Base-by-base conservation (phyloP, 192 early-diverging fungal species). In the Coemansia sp. region DNA sequence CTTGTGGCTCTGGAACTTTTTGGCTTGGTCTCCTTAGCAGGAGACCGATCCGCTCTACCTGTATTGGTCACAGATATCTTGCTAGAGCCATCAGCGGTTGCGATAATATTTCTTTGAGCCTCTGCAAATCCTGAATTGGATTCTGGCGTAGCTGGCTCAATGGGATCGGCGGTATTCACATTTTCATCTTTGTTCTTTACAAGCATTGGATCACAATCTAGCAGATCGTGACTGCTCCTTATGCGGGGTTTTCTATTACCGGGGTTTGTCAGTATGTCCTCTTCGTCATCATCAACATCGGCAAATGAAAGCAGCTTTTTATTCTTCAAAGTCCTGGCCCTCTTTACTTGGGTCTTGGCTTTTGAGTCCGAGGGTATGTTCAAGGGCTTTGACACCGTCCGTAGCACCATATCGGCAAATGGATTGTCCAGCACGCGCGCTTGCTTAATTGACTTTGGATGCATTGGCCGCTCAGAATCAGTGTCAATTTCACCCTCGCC, bases 401-500 rank as follows among this genome's bases (percentile, higher is more conserved):
- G 84, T 2, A 90, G 90, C 5, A 88, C 72, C 57, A 98, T 96
- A 64, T 98, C 94, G 25, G 93, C 85, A 78, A 98, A 96, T 7
- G 94, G 96, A 69, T 96, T 97, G 23, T 85, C 75, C 21, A 95
- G 66, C 1, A 98, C 87, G 4, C 88, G 85, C 2, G 85, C 82
- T 7, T 64, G 58, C 24, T 71, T 78, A 31, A 98, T 86, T 34
- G 80, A 81, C 22, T 87, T 85, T 44, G 91, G 92, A 58, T 89
- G 89, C 18, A 88, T 41, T 0, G 94, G 96, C 32, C 90, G 72
- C 54, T 98, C 94, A 16, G 73, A 66, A 5, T 90, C 82, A 26
- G 86, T 79, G 65, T 96, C 93, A 0, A 86, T 69, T 58, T 95
- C 94, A 24, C 89, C 62, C 14, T 90, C 90, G 21, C 88, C 89